Base-by-base conservation (phyloP, 305 asterid species). In the Solanum hybrid region DNA sequence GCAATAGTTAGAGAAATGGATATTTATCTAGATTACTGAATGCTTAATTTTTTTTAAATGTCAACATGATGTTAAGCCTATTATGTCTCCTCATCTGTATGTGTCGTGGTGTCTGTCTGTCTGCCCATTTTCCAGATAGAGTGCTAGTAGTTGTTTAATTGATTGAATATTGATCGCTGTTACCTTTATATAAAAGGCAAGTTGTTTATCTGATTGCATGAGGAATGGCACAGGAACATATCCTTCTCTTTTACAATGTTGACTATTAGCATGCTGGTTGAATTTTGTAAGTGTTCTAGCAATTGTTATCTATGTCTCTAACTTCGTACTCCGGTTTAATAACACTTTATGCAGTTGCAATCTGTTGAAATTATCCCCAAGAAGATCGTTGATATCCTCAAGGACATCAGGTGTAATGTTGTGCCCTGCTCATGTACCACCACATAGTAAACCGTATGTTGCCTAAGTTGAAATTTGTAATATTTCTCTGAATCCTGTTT, bases 341-440 rank as follows among this genome's bases (percentile, higher is more conserved):
- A 29, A 84, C 85, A 29, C 4, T 51, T 56, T 89, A 75, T 86
- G 71, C 89, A 93, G 94, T 90, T 96, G 91, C 99, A 96, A 91
- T 90, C 94, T 86, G 93, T 96, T 88, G 94, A 93, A 88, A 89
- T 93, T 90, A 94, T 97, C 91, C 97, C 99, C 82, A 95, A 91
- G 97, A 97, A 95, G 95, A 94, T 94, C 24, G 6, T 97, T 88
- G 95, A 94, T 56, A 89, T 92, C 91, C 88, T 97, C 56, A 92
- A 87, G 78, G 96, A 90, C 85, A 92, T 95, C 93, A 95, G 98
- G 99, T 96, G 90, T 15, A 89, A 11, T 78, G 88, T 76, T n/a
- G 37, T 89, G 86, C 82, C 56, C 86, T 86, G 17, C 82, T 32
- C 32, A 87, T 37, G 38, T 77, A 9, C 80, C 60, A 24, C 86